phyloP scores from a whole-genome alignment of 768 basidiomycete species.

The Serpula lacrymans region DNA sequence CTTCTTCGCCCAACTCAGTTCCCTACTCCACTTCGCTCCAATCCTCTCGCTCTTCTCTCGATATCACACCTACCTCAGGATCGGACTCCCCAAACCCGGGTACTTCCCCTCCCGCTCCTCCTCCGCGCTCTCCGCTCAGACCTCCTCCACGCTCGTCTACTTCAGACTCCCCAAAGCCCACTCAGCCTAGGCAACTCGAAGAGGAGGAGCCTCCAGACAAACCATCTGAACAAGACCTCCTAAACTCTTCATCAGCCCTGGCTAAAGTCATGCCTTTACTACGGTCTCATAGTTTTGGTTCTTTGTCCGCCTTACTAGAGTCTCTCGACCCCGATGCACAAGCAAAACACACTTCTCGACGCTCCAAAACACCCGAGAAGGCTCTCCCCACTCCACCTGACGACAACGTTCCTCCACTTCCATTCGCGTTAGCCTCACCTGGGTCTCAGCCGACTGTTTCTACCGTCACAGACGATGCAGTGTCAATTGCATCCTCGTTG shows the following conservation, averaged over 20 bases:
- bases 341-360: constrained; percentile 7
- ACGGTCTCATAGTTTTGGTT: constrained; percentile 28
- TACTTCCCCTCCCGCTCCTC: constrained; percentile 15
- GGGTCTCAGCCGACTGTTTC: constrained; percentile 8
- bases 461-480: constrained; percentile 3
- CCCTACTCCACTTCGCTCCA: constrained; percentile 29
- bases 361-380: constrained; percentile 12
- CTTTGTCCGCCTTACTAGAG: constrained; percentile 27
- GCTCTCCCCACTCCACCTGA: constrained; percentile 4
- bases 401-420: constrained; percentile 20
- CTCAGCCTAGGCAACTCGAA: too few species aligned
- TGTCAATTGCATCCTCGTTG: constrained; percentile 17
- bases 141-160: constrained; percentile 14
- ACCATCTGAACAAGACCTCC: constrained; percentile 5
- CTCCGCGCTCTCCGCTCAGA: constrained; percentile 23
- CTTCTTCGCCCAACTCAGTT: constrained; percentile 16
- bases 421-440: constrained; percentile 23
- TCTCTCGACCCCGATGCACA: constrained; percentile 25
- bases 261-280: constrained; percentile 22
- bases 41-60: constrained; percentile 26
- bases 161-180: neutral
- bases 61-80: constrained; percentile 26
- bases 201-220: too few species aligned
- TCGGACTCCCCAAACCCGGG: constrained; percentile 15
- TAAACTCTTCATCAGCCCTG: constrained; percentile 6